phyloP scores from a whole-genome alignment of 169 alveolate genomes.

The Plasmodium fragile region DNA sequence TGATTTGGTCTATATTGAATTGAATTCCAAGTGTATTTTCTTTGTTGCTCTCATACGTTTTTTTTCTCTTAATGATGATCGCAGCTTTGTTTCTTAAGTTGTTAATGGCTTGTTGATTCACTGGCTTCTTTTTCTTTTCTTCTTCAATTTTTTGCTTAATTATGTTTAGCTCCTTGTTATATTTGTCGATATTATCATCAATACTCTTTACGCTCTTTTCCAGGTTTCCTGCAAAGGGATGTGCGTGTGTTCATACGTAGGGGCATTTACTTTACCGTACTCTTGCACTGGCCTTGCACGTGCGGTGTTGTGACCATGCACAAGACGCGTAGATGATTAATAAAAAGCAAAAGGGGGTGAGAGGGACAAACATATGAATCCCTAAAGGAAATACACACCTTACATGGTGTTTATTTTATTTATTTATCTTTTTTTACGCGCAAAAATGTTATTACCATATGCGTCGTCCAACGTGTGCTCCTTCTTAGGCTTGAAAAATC shows the following conservation, averaged over 20 bases:
- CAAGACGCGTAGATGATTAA: neutral
- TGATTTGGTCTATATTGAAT: conserved; percentile 74
- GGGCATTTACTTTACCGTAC: neutral
- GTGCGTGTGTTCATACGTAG: neutral
- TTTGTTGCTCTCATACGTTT: conserved; percentile 62
- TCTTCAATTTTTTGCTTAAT: conserved; percentile 75
- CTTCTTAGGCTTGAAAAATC: conserved; percentile 61
- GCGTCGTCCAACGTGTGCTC: conserved; percentile 71
- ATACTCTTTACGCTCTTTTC: conserved; percentile 60
- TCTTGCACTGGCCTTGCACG: neutral
- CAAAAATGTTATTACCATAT: conserved; percentile 33
- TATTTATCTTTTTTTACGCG: neutral
- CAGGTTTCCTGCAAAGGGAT: conserved; percentile 24
- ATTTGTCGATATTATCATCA: conserved; percentile 59
- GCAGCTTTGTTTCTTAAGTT: conserved; percentile 72
- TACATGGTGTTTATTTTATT: neutral
- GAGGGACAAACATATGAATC: neutral
- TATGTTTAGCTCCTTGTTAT: conserved; percentile 68
- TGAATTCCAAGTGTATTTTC: conserved; percentile 76
- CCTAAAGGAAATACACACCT: neutral
- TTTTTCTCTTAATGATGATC: conserved; percentile 41
- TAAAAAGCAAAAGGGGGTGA: neutral
- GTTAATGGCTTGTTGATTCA: conserved; percentile 47
- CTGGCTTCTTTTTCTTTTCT: conserved; percentile 61
- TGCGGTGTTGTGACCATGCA: neutral